Evolutionary conservation across 2,329 filamentous ascomycete species (phyloP).

Genomic region (Fusarium xylarioides): DNA sequence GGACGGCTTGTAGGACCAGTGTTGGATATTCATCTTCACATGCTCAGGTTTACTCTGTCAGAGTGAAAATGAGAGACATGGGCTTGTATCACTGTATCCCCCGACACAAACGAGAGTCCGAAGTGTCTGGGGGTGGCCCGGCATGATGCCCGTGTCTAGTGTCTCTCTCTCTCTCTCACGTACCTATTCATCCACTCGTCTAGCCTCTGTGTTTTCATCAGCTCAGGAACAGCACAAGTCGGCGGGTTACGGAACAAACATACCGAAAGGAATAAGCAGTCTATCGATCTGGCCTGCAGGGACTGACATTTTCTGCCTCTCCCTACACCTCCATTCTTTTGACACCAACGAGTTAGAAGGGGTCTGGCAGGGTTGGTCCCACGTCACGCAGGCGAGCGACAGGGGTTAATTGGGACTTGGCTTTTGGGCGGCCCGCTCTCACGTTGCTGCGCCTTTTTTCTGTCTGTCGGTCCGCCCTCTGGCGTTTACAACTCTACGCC

Average conservation of each 20-base stretch:
- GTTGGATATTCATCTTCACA: slow-evolving; percentile 26
- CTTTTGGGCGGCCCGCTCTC: slow-evolving; percentile 17
- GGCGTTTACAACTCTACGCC: neutral
- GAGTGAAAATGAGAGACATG: slow-evolving; percentile 9
- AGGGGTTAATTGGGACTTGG: slow-evolving; percentile 16
- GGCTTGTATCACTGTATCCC: slow-evolving; percentile 1
- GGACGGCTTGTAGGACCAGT: slow-evolving; percentile 10
- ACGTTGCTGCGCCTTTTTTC: slow-evolving; percentile 11
- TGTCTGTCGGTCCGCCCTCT: neutral
- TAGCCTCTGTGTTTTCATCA: neutral
- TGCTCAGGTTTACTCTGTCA: neutral
- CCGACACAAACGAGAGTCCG: neutral
- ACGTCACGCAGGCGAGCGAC: slow-evolving; percentile 13
- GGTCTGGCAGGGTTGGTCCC: neutral
- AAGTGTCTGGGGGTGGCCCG: slow-evolving; percentile 15
- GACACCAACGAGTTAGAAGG: neutral
- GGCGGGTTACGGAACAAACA: slow-evolving; percentile 26
- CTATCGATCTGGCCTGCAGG: slow-evolving; percentile 27
- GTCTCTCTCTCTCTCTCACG: neutral
- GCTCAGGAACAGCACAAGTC: slow-evolving; percentile 3
- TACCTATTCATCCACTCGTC: neutral
- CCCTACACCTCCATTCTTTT: neutral
- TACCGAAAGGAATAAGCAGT: slow-evolving; percentile 13
- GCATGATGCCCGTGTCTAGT: neutral
- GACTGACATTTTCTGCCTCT: neutral